Conservation (phyloP, 768 basidiomycete species). For the Sporobolomyces roseus region DNA sequence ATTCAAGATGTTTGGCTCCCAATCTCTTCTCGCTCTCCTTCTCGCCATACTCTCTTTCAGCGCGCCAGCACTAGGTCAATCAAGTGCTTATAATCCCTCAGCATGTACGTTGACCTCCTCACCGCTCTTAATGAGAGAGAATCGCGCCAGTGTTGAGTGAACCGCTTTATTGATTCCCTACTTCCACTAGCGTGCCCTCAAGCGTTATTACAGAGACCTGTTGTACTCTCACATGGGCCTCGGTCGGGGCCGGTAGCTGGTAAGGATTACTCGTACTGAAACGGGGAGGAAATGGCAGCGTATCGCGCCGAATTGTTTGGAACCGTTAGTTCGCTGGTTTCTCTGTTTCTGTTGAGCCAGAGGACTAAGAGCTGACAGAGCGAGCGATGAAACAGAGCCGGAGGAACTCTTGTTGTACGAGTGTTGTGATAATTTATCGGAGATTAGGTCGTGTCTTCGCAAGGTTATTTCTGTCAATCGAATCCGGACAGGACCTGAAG, state of each 20-base stretch:
- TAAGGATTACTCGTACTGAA: constrained; percentile 23
- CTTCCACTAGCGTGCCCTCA: not conserved
- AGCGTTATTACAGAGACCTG: not conserved
- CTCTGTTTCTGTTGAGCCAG: not conserved
- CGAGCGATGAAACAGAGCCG: too few relatives aligned
- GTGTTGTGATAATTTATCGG: too few relatives aligned
- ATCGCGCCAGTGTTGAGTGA: not conserved
- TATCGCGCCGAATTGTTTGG: too few relatives aligned
- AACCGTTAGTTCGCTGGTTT: not conserved
- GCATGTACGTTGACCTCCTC: constrained; percentile 3
- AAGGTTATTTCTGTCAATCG: too few relatives aligned
- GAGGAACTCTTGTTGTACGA: too few relatives aligned
- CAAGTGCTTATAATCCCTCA: constrained; percentile 1
- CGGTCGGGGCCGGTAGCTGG: constrained; percentile 19
- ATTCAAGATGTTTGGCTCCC: not conserved
- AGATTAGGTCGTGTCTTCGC: too few relatives aligned
- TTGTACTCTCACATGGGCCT: constrained; percentile 8
- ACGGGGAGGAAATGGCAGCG: too few relatives aligned
- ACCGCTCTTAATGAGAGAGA: not conserved
- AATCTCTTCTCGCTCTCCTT: not conserved
- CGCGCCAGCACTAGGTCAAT: not conserved
- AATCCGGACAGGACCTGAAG: too few relatives aligned
- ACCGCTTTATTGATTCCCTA: not conserved
- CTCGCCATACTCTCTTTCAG: constrained; percentile 2
- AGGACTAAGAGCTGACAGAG: too few relatives aligned